Conservation (phyloP, 805 yeast genomes). For the Schwanniomyces occidentalis region DNA sequence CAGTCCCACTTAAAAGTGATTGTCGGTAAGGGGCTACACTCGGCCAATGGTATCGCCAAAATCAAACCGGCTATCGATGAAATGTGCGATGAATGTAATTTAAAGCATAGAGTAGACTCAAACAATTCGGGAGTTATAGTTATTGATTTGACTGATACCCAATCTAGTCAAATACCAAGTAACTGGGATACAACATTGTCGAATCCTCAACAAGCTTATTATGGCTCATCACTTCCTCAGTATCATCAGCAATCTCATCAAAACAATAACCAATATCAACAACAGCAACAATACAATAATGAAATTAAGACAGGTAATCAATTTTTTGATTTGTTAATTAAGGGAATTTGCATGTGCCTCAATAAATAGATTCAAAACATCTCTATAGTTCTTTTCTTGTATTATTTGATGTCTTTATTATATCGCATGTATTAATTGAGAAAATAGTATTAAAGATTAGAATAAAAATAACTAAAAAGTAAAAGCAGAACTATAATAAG, state of each 20-base stretch:
- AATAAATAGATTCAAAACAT: too few species aligned
- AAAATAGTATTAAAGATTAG: not conserved
- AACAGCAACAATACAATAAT: conserved; percentile 17
- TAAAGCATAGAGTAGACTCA: conserved; percentile 61
- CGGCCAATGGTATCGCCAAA: conserved; percentile 79
- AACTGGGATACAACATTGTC: conserved; percentile 25
- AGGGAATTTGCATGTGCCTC: conserved; percentile 34
- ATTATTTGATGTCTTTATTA: too few species aligned
- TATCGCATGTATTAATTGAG: not conserved
- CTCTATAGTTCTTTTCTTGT: not conserved
- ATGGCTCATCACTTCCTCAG: conserved; percentile 21
- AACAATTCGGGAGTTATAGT: conserved; percentile 81
- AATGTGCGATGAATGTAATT: conserved; percentile 64
- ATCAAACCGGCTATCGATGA: conserved; percentile 86
- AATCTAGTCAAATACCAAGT: conserved; percentile 28
- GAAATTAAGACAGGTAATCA: conserved; percentile 25
- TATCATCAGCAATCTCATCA: conserved; percentile 20
- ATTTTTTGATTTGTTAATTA: conserved; percentile 29
- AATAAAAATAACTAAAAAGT: not conserved
- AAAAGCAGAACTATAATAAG: not conserved
- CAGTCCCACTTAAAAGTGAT: conserved; percentile 74
- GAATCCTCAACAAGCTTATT: conserved; percentile 20
- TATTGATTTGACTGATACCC: conserved; percentile 51
- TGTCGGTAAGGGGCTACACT: conserved; percentile 92
- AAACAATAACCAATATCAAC: conserved; percentile 22